Evolutionary conservation across 345 rosid genomes (phyloP), one percentile per base, ranked within the genome.

Genomic region (Acer yangbiense): DNA sequence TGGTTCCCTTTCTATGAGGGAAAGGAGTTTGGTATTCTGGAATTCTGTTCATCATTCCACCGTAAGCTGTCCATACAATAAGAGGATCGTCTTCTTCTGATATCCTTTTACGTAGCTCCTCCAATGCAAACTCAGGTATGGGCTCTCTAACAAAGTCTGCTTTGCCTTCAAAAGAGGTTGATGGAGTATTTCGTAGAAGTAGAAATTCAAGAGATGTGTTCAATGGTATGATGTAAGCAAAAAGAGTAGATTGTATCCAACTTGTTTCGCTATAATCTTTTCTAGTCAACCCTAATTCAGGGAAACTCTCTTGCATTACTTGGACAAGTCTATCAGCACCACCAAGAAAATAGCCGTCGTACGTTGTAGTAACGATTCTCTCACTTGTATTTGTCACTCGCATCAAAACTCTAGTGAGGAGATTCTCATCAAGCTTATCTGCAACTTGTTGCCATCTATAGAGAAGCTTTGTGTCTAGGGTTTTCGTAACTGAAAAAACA

Each of bases 21-120:
- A 92, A 92, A 0, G 94, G 92, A 13, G 84, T 88, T 9, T 71
- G 79, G 0, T 90, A 84, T 46, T 82, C 95, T 0, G 86, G 65
- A 67, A 92, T 88, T n/a, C 73, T 79, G 23, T 80, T 77, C 94
- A 87, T 93, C 91, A 82, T 87, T 70, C 97, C 98, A 1, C 98
- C 97, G 20, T 86, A 90, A 4, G 97, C 92, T 9, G 76, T 90
- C 92, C 88, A 90, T 73, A 88, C 87, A 90, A 86, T 83, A 74
- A 87, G 20, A 0, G 94, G 89, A 7, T 18, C n/a, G 2, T 88
- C 97, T 52, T 90, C 97, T 69, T 87, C 58, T 2, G 85, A 7
- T 6, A 90, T 16, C 68, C 87, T 88, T 69, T 75, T 68, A 84
- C 89, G 89, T 1, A 91, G 71, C 67, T 87, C 88, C 44, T 87